phyloP scores from a whole-genome alignment of 1,284 basidiomycete species.

The Violaceomyces palustris region DNA sequence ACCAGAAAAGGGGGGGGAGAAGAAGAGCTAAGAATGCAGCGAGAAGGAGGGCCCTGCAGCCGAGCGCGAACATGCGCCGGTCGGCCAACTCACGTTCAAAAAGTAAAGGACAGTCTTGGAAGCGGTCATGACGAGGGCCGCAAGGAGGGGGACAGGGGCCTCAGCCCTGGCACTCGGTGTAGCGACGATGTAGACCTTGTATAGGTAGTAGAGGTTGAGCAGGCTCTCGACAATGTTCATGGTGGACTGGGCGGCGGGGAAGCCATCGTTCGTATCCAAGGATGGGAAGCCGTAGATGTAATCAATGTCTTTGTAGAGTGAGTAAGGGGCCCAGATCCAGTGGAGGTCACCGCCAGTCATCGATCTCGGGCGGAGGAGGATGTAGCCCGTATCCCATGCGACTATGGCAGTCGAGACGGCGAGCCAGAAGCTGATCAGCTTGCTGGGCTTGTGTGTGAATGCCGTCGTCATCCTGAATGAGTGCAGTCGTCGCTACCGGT shows the following conservation, averaged over 20 bases:
- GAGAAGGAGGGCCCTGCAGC: no score
- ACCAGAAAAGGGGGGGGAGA: background rate
- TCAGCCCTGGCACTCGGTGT: slow-evolving; percentile 58
- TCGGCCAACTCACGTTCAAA: slow-evolving; percentile 20
- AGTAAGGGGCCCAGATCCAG: slow-evolving; percentile 24
- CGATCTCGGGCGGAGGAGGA: slow-evolving; percentile 31
- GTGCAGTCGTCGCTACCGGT: slow-evolving; percentile 8
- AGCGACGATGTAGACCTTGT: slow-evolving; percentile 62
- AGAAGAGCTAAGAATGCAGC: background rate
- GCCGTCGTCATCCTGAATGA: no score
- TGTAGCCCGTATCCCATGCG: slow-evolving; percentile 40
- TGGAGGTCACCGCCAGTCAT: slow-evolving; percentile 55
- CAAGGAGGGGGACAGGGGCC: slow-evolving; percentile 67
- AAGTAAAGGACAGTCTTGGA: slow-evolving; percentile 72
- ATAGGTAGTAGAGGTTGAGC: slow-evolving; percentile 68
- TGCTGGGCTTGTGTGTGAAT: slow-evolving; percentile 12
- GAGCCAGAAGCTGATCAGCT: slow-evolving; percentile 21
- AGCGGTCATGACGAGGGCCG: slow-evolving; percentile 68
- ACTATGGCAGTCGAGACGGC: slow-evolving; percentile 23
- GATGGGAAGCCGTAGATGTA: slow-evolving; percentile 69
- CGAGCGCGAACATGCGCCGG: background rate
- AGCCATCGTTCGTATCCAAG: slow-evolving; percentile 66
- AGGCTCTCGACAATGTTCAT: slow-evolving; percentile 75
- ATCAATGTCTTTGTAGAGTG: slow-evolving; percentile 68
- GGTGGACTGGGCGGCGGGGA: slow-evolving; percentile 76